These are phyloP conservation scores for Salvia rosmarinus DNA, from an alignment of 257 asterid genomes.

Conservation along the genomic window DNA sequence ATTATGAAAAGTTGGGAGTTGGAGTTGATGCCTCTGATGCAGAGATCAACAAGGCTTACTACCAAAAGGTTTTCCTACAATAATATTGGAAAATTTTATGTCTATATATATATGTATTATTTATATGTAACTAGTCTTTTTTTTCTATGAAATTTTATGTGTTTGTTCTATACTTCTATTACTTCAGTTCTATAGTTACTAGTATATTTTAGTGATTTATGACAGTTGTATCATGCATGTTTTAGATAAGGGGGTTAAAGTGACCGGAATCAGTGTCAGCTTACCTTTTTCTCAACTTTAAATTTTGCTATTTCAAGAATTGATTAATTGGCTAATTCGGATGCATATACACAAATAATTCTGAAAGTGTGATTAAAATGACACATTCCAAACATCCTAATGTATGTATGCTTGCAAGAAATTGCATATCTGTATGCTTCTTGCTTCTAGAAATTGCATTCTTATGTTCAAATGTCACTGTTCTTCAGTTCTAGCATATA, in stretches of 20 bases:
- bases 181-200: too few relatives aligned
- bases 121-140: not conserved
- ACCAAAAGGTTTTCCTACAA: constrained; percentile 51
- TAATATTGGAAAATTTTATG: not conserved
- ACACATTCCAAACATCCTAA: not conserved
- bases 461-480: constrained; percentile 7
- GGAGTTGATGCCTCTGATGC: constrained; percentile 58
- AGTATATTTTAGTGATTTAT: constrained; percentile 3
- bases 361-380: not conserved
- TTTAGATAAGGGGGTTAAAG: not conserved
- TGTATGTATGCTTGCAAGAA: not conserved
- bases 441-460: not conserved
- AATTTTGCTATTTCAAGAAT: not conserved
- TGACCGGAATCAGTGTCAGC: not conserved
- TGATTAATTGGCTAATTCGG: not conserved
- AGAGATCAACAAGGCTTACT: constrained; percentile 79
- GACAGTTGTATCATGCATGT: not conserved
- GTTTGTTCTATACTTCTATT: too few relatives aligned
- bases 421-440: constrained; percentile 6
- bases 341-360: not conserved
- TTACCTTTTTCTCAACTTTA: not conserved
- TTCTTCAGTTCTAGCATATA: not conserved
- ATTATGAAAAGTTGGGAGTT: constrained; percentile 77
- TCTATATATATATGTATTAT: not conserved
- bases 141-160: too few relatives aligned